Conservation (phyloP, 768 basidiomycete species). For the Pleurotus tuoliensis region DNA sequence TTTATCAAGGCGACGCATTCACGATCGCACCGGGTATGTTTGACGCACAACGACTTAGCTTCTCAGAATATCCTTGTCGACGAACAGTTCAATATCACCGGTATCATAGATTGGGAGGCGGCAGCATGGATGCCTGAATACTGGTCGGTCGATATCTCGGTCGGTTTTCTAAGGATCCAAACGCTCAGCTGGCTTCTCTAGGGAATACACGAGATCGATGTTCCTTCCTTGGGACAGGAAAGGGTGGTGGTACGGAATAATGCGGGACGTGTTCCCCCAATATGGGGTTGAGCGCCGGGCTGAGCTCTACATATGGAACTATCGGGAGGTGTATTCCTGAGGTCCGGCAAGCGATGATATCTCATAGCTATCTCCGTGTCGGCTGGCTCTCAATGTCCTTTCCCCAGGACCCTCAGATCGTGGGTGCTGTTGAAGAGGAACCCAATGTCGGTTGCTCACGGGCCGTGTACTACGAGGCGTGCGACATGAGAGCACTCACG, state of each 20-base stretch:
- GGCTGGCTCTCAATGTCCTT: too few species aligned
- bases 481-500: too few species aligned
- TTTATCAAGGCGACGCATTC: constrained; percentile 9
- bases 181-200: too few species aligned
- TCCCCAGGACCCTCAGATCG: too few species aligned
- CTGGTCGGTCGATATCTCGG: constrained; percentile 8
- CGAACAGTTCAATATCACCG: constrained; percentile 13
- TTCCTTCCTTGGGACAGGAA: background rate
- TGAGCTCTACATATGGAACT: background rate
- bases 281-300: background rate
- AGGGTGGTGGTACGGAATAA: background rate
- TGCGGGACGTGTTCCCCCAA: background rate
- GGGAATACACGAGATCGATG: background rate
- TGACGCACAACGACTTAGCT: constrained; percentile 33
- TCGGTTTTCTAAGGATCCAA: background rate
- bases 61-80: constrained; percentile 31
- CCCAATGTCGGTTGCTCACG: too few species aligned
- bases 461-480: too few species aligned
- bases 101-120: constrained; percentile 19
- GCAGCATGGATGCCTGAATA: constrained; percentile 19
- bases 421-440: too few species aligned
- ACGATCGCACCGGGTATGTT: constrained; percentile 8
- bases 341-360: too few species aligned
- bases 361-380: constrained; percentile 17
- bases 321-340: background rate